phyloP scores from a whole-genome alignment of 805 yeast species.

The Candida fluviatilis region DNA sequence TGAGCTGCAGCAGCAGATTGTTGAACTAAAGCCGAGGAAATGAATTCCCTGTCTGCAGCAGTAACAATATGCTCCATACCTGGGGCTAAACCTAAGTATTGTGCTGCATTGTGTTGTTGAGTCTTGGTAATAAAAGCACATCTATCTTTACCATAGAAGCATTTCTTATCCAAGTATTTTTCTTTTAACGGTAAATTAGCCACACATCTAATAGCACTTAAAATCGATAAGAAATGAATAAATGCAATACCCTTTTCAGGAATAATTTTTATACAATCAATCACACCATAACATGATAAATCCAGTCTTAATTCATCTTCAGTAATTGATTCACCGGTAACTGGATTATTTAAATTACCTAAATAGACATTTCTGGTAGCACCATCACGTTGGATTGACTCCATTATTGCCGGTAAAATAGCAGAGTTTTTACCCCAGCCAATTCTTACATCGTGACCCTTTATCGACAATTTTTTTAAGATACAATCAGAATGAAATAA shows the following conservation, averaged over 20 bases:
- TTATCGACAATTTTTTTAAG: slow-evolving; percentile 73
- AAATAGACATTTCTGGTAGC: slow-evolving; percentile 94
- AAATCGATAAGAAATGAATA: slow-evolving; percentile 81
- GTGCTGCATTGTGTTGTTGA: slow-evolving; percentile 96
- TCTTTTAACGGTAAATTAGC: slow-evolving; percentile 63
- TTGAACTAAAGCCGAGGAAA: slow-evolving; percentile 75
- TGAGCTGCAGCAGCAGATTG: slow-evolving; percentile 98
- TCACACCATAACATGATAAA: slow-evolving; percentile 69
- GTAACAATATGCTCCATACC: slow-evolving; percentile 79
- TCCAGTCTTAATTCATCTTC: slow-evolving; percentile 67
- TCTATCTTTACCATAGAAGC: slow-evolving; percentile 90
- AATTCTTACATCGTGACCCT: slow-evolving; percentile 75
- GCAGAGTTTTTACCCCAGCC: slow-evolving; percentile 91
- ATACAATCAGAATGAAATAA: slow-evolving; percentile 93
- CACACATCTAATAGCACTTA: slow-evolving; percentile 84
- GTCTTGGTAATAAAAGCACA: slow-evolving; percentile 93
- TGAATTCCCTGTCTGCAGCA: slow-evolving; percentile 59
- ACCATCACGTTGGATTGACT: slow-evolving; percentile 75
- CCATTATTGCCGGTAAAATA: slow-evolving; percentile 67
- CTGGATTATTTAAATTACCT: slow-evolving; percentile 68
- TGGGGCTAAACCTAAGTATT: slow-evolving; percentile 86
- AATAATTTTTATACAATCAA: slow-evolving; percentile 79
- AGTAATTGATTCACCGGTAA: slow-evolving; percentile 42
- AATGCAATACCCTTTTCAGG: slow-evolving; percentile 84
- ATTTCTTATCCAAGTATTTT: slow-evolving; percentile 71